Base-by-base conservation (phyloP, 2,329 filamentous ascomycete genomes). In the Talaromyces sp. region DNA sequence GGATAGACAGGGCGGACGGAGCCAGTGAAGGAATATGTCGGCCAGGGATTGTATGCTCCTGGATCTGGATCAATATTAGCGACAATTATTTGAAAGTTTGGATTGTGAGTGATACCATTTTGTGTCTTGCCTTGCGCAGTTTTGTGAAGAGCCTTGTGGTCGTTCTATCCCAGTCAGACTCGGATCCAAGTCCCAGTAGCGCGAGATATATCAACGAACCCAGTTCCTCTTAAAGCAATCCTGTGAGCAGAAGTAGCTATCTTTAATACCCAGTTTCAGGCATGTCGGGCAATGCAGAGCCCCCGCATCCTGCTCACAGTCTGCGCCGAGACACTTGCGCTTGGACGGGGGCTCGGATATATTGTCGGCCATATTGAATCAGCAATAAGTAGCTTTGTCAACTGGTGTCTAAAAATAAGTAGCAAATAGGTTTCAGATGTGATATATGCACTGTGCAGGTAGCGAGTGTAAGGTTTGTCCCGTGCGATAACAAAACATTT, bases 221-320 rank as follows among this genome's bases (percentile, higher is more conserved):
- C 92, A 97, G 80, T 90, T 96, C 75, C 85, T 88, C 82, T 96
- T 96, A 79, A 97, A 97, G 79, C 92, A 97, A 67, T 96, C 92
- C 75, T 97, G 92, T 14, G 90, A 89, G 80, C 92, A 97, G 77
- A 96, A 97, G 32, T 61, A 69, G 29, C 67, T 66, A 32, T 56
- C 61, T 57, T 91, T 89, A 74, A 92, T 87, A 38, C 87, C 89
- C 21, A 92, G 78, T 77, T 95, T 96, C 70, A 96, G 82, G 75
- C 92, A 97, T 26, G 89, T 96, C 59, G 92, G 92, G 74, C 92
- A 97, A 75, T 96, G 91, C 52, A 97, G 80, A 54, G 87, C 80
- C 62, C 89, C 86, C 58, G 91, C 91, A 64, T 92, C 89, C 64
- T 96, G 94, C 31, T 84, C 81, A 79, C 92, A 97, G 76, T 92